A percentile compares a stretch with the other conserved stretches of the same genome.
Conservation (phyloP, 2,329 filamentous ascomycete species). For the Colletotrichum cereale region DNA sequence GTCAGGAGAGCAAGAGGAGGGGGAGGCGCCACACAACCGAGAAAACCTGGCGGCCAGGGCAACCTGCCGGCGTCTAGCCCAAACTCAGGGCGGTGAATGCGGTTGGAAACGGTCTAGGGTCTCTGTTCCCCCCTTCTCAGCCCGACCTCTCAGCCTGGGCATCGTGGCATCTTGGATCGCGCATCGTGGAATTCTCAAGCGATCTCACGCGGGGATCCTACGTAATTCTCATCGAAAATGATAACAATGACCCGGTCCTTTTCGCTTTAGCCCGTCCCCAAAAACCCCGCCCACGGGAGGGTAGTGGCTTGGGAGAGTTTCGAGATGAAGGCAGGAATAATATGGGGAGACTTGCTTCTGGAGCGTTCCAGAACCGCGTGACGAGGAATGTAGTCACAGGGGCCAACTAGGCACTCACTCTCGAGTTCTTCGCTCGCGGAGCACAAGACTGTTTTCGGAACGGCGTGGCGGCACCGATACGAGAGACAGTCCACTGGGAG, state of each 20-base stretch:
- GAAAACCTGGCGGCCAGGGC: not conserved
- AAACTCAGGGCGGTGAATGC: not conserved
- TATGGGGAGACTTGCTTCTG: conserved; percentile 28
- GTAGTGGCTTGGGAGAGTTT: not conserved
- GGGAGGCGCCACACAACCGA: not conserved
- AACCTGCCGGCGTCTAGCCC: not conserved
- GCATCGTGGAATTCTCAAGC: conserved; percentile 26
- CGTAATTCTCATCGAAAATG: conserved; percentile 28
- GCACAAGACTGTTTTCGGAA: conserved; percentile 31
- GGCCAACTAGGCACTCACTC: not conserved
- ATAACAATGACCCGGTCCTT: conserved; percentile 17
- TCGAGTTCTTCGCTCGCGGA: conserved; percentile 1
- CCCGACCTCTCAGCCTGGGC: not conserved
- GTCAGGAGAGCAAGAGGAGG: not conserved
- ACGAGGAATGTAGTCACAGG: conserved; percentile 9
- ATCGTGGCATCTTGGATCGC: not conserved
- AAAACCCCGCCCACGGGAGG: not conserved
- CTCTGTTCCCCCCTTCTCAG: not conserved
- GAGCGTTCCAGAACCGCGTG: conserved; percentile 24
- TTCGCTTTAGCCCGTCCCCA: not conserved
- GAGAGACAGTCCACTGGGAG: conserved; percentile 7
- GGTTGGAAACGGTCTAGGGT: conserved; percentile 18
- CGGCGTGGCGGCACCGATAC: conserved; percentile 9
- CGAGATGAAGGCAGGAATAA: conserved; percentile 5
- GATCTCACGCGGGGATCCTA: conserved; percentile 26